phyloP scores from a whole-genome alignment of 2,329 filamentous ascomycete genomes.

The Cytospora piceicola region DNA sequence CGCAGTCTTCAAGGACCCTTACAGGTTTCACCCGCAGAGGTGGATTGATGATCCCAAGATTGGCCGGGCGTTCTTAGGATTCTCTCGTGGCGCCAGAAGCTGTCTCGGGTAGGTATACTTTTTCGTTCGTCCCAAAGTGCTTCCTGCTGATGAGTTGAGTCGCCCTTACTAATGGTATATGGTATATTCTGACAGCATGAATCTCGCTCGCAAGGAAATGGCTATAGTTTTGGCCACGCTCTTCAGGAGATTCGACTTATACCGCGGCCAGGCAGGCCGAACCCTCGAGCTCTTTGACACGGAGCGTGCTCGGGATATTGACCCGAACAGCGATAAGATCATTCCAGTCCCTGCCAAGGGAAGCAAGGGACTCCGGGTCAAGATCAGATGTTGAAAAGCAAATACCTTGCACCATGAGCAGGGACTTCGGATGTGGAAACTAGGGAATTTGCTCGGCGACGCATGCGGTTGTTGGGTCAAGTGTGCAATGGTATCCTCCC shows the following conservation, averaged over 20 bases:
- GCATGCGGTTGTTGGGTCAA: too few species aligned
- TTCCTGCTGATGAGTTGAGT: background rate
- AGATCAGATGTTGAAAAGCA: background rate
- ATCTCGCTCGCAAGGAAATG: constrained; percentile 36
- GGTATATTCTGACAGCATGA: constrained; percentile 27
- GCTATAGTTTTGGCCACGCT: constrained; percentile 35
- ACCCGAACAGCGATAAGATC: constrained; percentile 33
- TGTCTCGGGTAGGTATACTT: constrained; percentile 35
- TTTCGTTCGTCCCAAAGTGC: too few species aligned
- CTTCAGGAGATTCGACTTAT: constrained; percentile 34
- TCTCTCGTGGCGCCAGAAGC: constrained; percentile 35
- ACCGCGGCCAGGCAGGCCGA: constrained; percentile 31
- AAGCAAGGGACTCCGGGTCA: constrained; percentile 34
- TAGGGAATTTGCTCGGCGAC: too few species aligned
- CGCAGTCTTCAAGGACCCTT: constrained; percentile 32
- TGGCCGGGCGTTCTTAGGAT: constrained; percentile 20
- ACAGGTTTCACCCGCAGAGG: constrained; percentile 35
- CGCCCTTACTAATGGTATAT: background rate
- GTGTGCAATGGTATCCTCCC: too few species aligned
- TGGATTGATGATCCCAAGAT: constrained; percentile 37
- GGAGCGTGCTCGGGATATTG: constrained; percentile 32
- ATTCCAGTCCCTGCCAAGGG: constrained; percentile 32
- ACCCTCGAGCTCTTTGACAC: constrained; percentile 36
- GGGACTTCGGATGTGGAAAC: too few species aligned
- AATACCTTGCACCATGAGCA: too few species aligned